Evolutionary conservation across 768 basidiomycete species (phyloP), one percentile per base, ranked within the genome.

Genomic region (Wakefieldia striispora): DNA sequence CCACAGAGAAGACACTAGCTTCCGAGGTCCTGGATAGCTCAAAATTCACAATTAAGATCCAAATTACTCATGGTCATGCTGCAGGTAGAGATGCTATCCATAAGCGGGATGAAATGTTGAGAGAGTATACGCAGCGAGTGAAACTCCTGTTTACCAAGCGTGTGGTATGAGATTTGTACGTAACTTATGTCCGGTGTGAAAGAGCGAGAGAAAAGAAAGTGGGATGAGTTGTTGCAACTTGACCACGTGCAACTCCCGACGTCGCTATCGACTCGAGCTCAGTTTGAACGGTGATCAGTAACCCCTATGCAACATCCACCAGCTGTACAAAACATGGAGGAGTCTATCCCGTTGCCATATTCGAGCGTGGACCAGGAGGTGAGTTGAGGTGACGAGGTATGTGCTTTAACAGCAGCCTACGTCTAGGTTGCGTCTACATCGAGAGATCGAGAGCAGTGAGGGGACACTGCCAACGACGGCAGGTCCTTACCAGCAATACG

Each of bases 331-430:
- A 6, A 13, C 9, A 2, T 90, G 89, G 29, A 98, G 73, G 2
- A 99, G 73, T 64, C 85, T 88, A 64, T 95, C 94, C 0, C 91
- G 84, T 53, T 93, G 84, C 91, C 95, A 98, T 81, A 95, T 86
- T 50, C 93, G 76, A 0, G 92, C 91, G 55, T 95, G 86, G 0
- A 93, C 91, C 2, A 99, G 79, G 0, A 99, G 78, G 2, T 98
- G 76, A 0, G 95, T 97, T 3, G 97, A 97, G 0, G 95, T 91
- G 55, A 99, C 83, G 50, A 97, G 83, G 67, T 97, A 94, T 90
- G 95, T 94, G 40, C 91, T 89, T 69, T 95, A 92, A 56, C 90
- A 95, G 63, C 97, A 97, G 0, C 97, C 97, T 6, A 98, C 91
- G 0, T 80, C 75, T 0, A 92, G 88, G 65, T 97, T 95, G 38